Evolutionary conservation across 192 early-diverging fungal genomes (phyloP), one percentile per base, ranked within the genome.

Genomic region (Entomortierella beljakovae): DNA sequence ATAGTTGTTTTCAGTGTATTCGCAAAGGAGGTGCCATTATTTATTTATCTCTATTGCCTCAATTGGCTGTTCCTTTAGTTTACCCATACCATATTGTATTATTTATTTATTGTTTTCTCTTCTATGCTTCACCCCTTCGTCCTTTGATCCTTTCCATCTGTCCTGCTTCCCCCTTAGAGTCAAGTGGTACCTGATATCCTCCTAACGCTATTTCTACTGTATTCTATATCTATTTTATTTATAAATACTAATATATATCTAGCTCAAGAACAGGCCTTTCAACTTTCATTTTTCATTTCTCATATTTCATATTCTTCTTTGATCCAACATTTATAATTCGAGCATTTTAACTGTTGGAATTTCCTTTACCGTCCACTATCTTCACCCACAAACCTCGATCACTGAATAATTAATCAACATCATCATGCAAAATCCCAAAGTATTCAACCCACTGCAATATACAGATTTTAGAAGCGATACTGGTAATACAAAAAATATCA

Each of bases 391-490:
- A 40, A 9, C 37, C 37, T 9, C 37, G 6, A 9, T 40, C 13
- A 9, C 13, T 40, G 37, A 40, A 33, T 13, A 16, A 42, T 28
- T 32, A 56, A 48, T n/a, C 3, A 29, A 2, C 10, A 23, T 26
- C 20, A 26, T 18, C 33, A 64, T 52, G 61, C 40, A 34, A 29
- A 55, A 59, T 5, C n/a, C 55, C 1, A 59, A 55, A 29, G 42
- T 43, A 16, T 26, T 72, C 28, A 72, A 64, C 46, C 70, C 70
- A 37, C 56, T 72, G 26, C 57, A 61, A 0, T 72, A 72, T 48
- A 42, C 70, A 37, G 85, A 88, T 48, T 81, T 88, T 38, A 66
- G 80, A 31, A 86, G 85, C 43, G 87, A 88, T 64, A 88, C 87
- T 4, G 82, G 80, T 81, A 66, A n/a, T n/a, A n/a, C n/a, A n/a